Base-by-base conservation (phyloP, 1,139 yeast species). In the Scheffersomyces stambukii region DNA sequence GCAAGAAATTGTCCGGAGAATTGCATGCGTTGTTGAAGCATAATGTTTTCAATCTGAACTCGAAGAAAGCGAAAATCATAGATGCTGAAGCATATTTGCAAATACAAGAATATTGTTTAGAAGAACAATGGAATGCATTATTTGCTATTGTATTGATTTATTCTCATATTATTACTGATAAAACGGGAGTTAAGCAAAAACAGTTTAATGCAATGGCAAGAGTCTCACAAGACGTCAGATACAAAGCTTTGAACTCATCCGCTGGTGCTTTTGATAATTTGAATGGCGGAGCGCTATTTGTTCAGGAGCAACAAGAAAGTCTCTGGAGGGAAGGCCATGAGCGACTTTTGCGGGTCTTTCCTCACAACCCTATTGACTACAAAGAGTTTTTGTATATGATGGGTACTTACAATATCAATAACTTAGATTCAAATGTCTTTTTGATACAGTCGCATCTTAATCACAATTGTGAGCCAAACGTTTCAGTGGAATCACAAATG, bases 381-480 rank as follows among this genome's bases (percentile, higher is more conserved):
- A 74, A 75, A 19, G 77, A 74, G 36, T 84, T 67, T 46, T 53
- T 82, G 52, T 57, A 56, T 40, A 75, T 76, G 57, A 55, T 83
- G 45, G 95, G 94, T 1, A 71, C 80, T 30, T 81, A 77, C 48
- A 81, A 81, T 50, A 73, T 84, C 45, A 84, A 84, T 54, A 81
- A 82, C 42, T 60, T 79, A 31, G 81, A 79, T 36, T 77, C 81
- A 3, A 75, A 75, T 35, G 49, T 84, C 12, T 85, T 65, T 47
- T 61, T 74, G 38, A 52, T 69, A 4, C 84, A 81, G 39, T 77
- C 91, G 1, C 85, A 81, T 45, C 59, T 84, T 45, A 84, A 84
- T 46, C 95, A 85, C 50, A 70, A 68, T 38, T 85, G 95, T 59
- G 76, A 70, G 28, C 91, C 93, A 1, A 83, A 79, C 44, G 77